Evolutionary conservation across 805 yeast species (phyloP), one percentile per base, ranked within the genome.

Genomic region (Maudiozyma bulderi): DNA sequence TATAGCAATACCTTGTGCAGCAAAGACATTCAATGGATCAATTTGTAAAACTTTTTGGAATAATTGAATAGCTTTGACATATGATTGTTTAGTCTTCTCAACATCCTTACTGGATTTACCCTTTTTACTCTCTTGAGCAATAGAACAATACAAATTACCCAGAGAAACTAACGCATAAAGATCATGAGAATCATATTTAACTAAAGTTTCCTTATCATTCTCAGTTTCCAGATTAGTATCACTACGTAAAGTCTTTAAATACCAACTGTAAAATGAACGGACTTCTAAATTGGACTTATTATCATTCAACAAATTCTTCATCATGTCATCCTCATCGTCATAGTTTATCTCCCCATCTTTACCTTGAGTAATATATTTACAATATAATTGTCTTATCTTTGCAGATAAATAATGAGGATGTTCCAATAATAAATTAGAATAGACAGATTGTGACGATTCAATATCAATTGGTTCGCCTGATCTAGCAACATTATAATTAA

Each of bases 1-100:
- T 49, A 93, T 88, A 1, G 97, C 98, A 53, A 93, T 75, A 48
- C 99, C 99, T 67, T 93, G 99, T 1, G 99, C 98, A 5, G 99
- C 99, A 70, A 83, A 93, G 1, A 90, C 91, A 62, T 91, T 87
- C 56, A 76, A 73, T 2, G 90, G 80, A 68, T 93, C 98, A 31
- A 89, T 68, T 46, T 85, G 82, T 47, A 93, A 70, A 1, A 88
- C 96, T 68, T 93, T 93, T 59, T 88, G 86, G 65, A 81, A 91
- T 51, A 93, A 73, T 67, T 91, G 97, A 11, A 90, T 84, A n/a
- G 96, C 96, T 66, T 95, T 80, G 43, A 83, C 73, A 63, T 84
- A 91, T 48, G 88, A 84, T 54, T 83, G 85, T 64, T 81, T 85
- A 31, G 80, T 80, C 29, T 68, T 63, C 28, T 80, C 82, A 37